Conservation (phyloP, 306 rosid genomes). For the Canavalia ensiformis region DNA sequence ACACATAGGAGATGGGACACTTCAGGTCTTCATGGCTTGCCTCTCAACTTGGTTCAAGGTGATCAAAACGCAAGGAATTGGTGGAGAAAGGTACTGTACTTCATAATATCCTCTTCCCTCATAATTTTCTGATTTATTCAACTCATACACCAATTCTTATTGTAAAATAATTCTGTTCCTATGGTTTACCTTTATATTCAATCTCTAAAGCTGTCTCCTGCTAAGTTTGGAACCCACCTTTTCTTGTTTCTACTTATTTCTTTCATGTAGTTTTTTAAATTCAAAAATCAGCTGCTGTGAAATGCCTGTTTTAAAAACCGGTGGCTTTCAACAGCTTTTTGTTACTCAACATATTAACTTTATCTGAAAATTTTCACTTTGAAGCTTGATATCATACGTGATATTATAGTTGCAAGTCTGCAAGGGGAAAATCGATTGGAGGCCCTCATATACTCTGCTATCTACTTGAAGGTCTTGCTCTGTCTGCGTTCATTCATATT, state of each 20-base stretch:
- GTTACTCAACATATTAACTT: slow-evolving; percentile 21
- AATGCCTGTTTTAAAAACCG: slow-evolving; percentile 6
- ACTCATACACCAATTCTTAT: neutral
- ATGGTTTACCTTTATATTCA: slow-evolving; percentile 1
- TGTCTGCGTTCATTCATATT: slow-evolving; percentile 19
- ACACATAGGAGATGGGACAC: slow-evolving; percentile 70
- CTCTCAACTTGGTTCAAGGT: slow-evolving; percentile 82
- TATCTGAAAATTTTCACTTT: slow-evolving; percentile 34
- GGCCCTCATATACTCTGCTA: slow-evolving; percentile 85
- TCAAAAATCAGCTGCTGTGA: neutral
- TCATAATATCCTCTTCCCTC: neutral
- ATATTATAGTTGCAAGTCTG: slow-evolving; percentile 62
- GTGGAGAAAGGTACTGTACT: slow-evolving; percentile 82
- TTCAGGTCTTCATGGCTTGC: slow-evolving; percentile 78
- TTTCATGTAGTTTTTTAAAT: neutral
- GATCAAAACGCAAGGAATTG: slow-evolving; percentile 91
- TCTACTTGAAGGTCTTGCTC: slow-evolving; percentile 85
- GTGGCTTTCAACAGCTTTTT: neutral
- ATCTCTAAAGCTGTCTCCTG: neutral
- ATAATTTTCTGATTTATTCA: neutral
- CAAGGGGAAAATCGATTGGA: slow-evolving; percentile 68
- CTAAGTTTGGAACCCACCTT: no score
- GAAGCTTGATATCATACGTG: slow-evolving; percentile 91
- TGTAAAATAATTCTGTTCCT: neutral
- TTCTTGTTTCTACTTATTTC: no score